These are phyloP conservation scores for Penicillium freii DNA, from an alignment of 2,329 filamentous ascomycete species.

Conservation along the genomic window DNA sequence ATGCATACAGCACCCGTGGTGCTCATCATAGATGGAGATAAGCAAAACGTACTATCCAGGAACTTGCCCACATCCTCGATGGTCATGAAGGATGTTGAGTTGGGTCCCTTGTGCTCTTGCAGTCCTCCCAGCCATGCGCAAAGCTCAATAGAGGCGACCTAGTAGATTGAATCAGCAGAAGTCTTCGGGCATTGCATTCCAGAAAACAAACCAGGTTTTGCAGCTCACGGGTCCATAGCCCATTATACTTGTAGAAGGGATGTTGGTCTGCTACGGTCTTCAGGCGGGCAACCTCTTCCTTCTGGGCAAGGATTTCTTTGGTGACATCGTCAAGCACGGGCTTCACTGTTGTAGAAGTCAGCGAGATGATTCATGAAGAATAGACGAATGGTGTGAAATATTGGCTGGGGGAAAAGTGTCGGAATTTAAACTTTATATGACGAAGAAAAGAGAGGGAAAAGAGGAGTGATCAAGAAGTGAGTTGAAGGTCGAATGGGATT, in stretches of 20 bases:
- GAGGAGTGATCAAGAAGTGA: not conserved
- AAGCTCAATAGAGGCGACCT: slow-evolving; percentile 59
- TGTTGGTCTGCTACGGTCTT: slow-evolving; percentile 73
- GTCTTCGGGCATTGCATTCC: not conserved
- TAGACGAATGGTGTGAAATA: not conserved
- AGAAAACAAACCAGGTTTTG: slow-evolving; percentile 68
- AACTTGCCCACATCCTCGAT: slow-evolving; percentile 82
- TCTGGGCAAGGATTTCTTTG: slow-evolving; percentile 67
- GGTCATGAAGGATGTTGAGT: slow-evolving; percentile 70
- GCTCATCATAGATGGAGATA: slow-evolving; percentile 4
- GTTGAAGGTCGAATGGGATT: not conserved
- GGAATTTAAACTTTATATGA: not conserved
- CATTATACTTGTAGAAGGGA: slow-evolving; percentile 98
- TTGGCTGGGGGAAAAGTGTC: too few species aligned
- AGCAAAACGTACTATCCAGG: slow-evolving; percentile 61
- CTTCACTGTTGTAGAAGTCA: slow-evolving; percentile 53
- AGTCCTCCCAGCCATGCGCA: slow-evolving; percentile 80
- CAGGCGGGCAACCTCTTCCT: slow-evolving; percentile 68
- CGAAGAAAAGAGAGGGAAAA: not conserved
- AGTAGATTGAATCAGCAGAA: slow-evolving; percentile 42
- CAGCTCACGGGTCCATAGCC: slow-evolving; percentile 77
- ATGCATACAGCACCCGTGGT: not conserved
- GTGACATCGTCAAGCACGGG: slow-evolving; percentile 69
- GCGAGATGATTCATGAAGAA: not conserved
- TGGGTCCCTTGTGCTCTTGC: slow-evolving; percentile 52